A percentile compares a stretch with the other conserved stretches of the same genome.
Conservation (phyloP, 257 asterid species). For the Dorcoceras hygrometricum region DNA sequence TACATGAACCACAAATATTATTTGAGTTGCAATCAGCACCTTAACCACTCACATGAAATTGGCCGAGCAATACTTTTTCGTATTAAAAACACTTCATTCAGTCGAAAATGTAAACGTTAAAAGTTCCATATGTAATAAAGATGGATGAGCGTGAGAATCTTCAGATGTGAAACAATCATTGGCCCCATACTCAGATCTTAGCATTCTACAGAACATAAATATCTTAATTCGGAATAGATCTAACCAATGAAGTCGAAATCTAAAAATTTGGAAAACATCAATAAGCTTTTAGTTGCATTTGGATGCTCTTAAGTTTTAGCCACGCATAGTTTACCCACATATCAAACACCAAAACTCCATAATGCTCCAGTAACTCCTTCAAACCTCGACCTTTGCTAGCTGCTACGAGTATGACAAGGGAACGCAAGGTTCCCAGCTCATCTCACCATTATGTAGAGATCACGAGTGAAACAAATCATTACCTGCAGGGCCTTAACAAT, state of each 20-base stretch:
- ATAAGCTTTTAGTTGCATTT: background rate
- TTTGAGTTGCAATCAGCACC: constrained; percentile 4
- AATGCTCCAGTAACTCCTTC: background rate
- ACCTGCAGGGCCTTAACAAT: constrained; percentile 84
- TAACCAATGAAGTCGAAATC: background rate
- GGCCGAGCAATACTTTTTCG: background rate
- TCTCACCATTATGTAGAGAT: background rate
- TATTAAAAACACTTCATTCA: background rate
- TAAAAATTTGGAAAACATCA: background rate
- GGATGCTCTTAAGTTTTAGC: background rate
- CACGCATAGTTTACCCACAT: background rate
- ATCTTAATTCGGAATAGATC: too few relatives aligned
- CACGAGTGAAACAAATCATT: constrained; percentile 7
- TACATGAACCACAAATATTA: constrained; percentile 30
- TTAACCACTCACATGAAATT: too few relatives aligned
- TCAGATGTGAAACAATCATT: background rate
- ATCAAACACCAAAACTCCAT: background rate
- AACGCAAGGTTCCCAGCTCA: background rate
- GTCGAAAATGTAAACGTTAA: background rate
- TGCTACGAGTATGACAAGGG: background rate
- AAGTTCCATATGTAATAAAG: too few relatives aligned
- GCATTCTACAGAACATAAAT: background rate
- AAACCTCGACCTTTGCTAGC: background rate
- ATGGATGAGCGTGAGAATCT: too few relatives aligned
- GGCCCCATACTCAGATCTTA: background rate